Evolutionary conservation across 768 basidiomycete species (phyloP).

Genomic region (Collybia sordida): DNA sequence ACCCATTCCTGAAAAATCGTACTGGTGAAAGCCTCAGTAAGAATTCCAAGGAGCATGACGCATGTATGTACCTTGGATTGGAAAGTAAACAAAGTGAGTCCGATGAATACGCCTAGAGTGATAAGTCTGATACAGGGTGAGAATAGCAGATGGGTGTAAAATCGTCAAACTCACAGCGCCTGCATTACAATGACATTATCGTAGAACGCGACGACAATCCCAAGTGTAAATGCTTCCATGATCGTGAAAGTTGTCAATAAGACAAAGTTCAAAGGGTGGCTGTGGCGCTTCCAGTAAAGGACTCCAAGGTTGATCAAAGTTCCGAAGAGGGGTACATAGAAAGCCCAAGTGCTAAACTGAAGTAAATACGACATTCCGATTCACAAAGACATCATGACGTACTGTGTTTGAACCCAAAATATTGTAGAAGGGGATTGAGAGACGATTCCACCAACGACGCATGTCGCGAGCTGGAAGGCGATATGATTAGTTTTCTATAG

Average conservation of each 20-base stretch:
- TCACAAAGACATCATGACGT: conserved; percentile 22
- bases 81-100: conserved; percentile 91
- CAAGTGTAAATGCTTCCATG: conserved; percentile 88
- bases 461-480: conserved; percentile 59
- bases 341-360: conserved; percentile 63
- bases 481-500: not conserved
- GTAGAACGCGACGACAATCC: conserved; percentile 78
- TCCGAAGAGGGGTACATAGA: conserved; percentile 77
- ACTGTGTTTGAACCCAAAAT: conserved; percentile 74
- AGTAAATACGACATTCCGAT: conserved; percentile 1
- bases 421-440: conserved; percentile 61
- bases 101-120: conserved; percentile 90
- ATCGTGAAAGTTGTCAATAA: conserved; percentile 86
- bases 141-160: conserved; percentile 6
- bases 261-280: conserved; percentile 84
- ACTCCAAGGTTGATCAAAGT: conserved; percentile 78
- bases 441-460: conserved; percentile 71
- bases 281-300: conserved; percentile 92
- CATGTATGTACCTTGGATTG: conserved; percentile 89
- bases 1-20: conserved; percentile 91
- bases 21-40: conserved; percentile 41
- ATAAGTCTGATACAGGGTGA: conserved; percentile 54
- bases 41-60: not conserved
- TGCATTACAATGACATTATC: conserved; percentile 77
- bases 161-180: conserved; percentile 60